A percentile compares a stretch with the other conserved stretches of the same genome.
These are phyloP conservation scores for Abrus precatorius DNA, from an alignment of 306 rosid species.

Conservation along the genomic window DNA sequence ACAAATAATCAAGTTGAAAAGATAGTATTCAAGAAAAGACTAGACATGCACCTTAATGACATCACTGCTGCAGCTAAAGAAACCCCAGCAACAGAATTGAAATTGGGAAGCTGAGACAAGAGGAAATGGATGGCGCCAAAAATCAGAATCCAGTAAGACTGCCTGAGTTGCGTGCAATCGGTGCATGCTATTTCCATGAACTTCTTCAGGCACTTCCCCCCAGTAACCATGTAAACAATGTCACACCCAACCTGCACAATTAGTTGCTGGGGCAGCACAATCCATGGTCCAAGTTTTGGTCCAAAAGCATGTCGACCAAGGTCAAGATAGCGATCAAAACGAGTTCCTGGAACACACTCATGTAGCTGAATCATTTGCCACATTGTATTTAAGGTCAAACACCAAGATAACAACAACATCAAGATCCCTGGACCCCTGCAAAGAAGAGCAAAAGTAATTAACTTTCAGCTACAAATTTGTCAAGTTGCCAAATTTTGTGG, in stretches of 20 bases:
- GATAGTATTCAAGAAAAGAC: slow-evolving; percentile 17
- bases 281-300: slow-evolving; percentile 88
- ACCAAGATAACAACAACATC: slow-evolving; percentile 78
- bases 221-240: slow-evolving; percentile 87
- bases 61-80: slow-evolving; percentile 91
- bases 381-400: slow-evolving; percentile 86
- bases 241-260: slow-evolving; percentile 94
- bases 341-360: slow-evolving; percentile 90
- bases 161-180: slow-evolving; percentile 71
- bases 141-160: slow-evolving; percentile 84
- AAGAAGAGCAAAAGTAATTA: not conserved
- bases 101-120: slow-evolving; percentile 97
- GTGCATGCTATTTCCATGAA: slow-evolving; percentile 88
- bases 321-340: slow-evolving; percentile 87
- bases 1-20: slow-evolving; percentile 12
- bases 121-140: slow-evolving; percentile 88
- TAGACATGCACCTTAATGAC: slow-evolving; percentile 73
- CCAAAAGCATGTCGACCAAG: slow-evolving; percentile 91
- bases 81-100: slow-evolving; percentile 91
- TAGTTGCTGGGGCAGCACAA: slow-evolving; percentile 87
- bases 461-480: not conserved
- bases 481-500: not conserved
- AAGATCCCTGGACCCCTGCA: slow-evolving; percentile 93
- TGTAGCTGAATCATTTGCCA: slow-evolving; percentile 98
- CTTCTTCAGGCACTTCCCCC: slow-evolving; percentile 85